Evolutionary conservation across 1,139 yeast species (phyloP), one percentile per base, ranked within the genome.

Genomic region (Taphrina populina): DNA sequence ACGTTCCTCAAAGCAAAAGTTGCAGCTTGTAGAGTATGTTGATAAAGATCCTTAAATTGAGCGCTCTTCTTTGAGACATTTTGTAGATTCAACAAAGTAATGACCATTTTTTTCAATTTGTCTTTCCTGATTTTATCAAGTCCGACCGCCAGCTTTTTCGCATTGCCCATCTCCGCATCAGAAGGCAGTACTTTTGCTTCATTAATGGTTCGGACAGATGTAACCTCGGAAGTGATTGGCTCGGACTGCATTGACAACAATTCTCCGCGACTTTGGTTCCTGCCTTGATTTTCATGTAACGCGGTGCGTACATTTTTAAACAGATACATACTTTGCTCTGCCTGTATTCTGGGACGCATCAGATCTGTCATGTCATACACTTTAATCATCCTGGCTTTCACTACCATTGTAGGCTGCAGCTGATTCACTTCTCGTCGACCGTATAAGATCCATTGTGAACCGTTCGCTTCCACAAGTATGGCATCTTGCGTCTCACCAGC

Each of bases 1-100:
- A 29, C 26, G 11, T 30, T 39, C 17, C 40, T 40, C 17, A 49
- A 29, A 4, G 54, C 54, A 32, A 49, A 49, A 20, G 46, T 13
- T n/a, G 45, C 37, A 6, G 54, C 54, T 21, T 49, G 54, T 10
- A 49, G 32, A 11, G 37, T 49, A 39, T 49, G 54, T 19, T 49
- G 54, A 23, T 37, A 49, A 7, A 49, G 19, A 7, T 49, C 54
- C 20, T 32, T 41, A 30, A 49, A 49, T 8, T 19, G 17, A 8
- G 39, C 6, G 24, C 29, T n/a, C 19, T 26, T 23, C 46, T 49
- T 49, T 32, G 34, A 32, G 15, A 49, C 24, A 10, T 32, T 30
- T 23, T 49, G 54, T 5, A 41, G 24, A 10, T 37, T 33, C 15
- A 49, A 17, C 2, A 33, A 27, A 3, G 54, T 49, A 19, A 49